Conservation (phyloP, 2,329 filamentous ascomycete species). For the Macrophomina tecta region DNA sequence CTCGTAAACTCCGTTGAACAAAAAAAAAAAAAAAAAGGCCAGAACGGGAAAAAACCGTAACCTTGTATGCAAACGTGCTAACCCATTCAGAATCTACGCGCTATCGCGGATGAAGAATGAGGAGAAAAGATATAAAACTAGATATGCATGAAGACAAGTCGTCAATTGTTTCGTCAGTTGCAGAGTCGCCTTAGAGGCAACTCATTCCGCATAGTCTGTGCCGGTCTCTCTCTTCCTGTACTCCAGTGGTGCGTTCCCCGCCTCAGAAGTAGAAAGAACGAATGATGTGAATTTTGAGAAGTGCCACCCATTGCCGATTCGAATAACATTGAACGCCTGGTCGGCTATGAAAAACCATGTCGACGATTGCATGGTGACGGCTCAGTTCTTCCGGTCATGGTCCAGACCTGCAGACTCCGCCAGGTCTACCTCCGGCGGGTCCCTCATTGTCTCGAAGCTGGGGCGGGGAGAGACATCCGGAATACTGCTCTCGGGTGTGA, state of each 20-base stretch:
- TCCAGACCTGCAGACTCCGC: conserved; percentile 10
- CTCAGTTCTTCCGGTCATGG: conserved; percentile 24
- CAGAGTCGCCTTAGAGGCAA: background rate
- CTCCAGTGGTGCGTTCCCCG: background rate
- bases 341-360: background rate
- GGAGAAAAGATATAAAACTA: background rate
- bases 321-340: background rate
- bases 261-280: background rate
- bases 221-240: background rate
- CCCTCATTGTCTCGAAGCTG: conserved; percentile 44
- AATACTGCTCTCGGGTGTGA: conserved; percentile 48
- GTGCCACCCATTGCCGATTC: background rate
- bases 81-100: background rate
- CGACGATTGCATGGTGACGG: background rate
- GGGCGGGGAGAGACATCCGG: conserved; percentile 46
- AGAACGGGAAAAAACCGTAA: background rate
- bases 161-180: conserved; percentile 14
- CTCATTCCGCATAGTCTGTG: background rate
- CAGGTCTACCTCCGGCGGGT: conserved; percentile 2
- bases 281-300: background rate
- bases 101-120: background rate
- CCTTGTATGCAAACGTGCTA: conserved; percentile 11
- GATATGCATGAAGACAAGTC: conserved; percentile 20
- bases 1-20: conserved; percentile 8
- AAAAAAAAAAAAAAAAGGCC: conserved; percentile 12